A percentile compares a stretch with the other conserved stretches of the same genome.
Evolutionary conservation across 2,329 filamentous ascomycete species (phyloP).

Genomic region (Ascochyta lentis): DNA sequence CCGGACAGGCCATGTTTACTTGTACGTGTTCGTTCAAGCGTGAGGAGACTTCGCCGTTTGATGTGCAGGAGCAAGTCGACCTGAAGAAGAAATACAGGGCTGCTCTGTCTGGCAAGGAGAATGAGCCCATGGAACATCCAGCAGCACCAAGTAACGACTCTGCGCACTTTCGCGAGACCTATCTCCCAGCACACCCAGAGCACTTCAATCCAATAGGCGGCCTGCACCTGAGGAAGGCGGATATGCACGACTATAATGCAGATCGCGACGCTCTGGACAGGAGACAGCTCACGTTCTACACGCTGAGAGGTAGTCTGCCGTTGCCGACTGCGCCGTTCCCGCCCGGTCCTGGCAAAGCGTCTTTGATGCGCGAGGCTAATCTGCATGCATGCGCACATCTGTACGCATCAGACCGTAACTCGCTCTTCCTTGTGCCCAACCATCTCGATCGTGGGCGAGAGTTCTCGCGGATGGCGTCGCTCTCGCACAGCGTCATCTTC

Average conservation of each 20-base stretch:
- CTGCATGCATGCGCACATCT: slow-evolving; percentile 65
- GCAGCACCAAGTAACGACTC: slow-evolving; percentile 32
- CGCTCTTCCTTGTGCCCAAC: slow-evolving; percentile 59
- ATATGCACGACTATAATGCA: slow-evolving; percentile 59
- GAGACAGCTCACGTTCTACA: slow-evolving; percentile 44
- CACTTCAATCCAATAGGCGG: slow-evolving; percentile 52
- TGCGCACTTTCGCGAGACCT: slow-evolving; percentile 35
- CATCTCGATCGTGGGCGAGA: slow-evolving; percentile 42
- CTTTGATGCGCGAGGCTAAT: slow-evolving; percentile 50
- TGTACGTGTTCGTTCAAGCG: slow-evolving; percentile 61
- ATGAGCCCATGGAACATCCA: slow-evolving; percentile 37
- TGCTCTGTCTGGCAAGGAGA: slow-evolving; percentile 44
- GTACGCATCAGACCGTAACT: slow-evolving; percentile 64
- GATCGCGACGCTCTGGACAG: slow-evolving; percentile 45
- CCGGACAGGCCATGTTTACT: slow-evolving; percentile 56
- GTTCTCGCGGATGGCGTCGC: slow-evolving; percentile 39
- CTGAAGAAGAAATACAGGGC: slow-evolving; percentile 45
- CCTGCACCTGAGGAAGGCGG: slow-evolving; percentile 59
- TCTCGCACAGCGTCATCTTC: slow-evolving; percentile 45
- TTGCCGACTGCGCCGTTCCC: slow-evolving; percentile 35
- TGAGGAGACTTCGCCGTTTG: slow-evolving; percentile 44
- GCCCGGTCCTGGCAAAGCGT: not conserved
- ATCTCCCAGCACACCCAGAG: slow-evolving; percentile 40
- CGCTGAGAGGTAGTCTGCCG: slow-evolving; percentile 43
- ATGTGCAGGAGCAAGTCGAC: slow-evolving; percentile 46